phyloP scores from a whole-genome alignment of 441 rosid genomes.

The Pelargonium myrrhifolium region DNA sequence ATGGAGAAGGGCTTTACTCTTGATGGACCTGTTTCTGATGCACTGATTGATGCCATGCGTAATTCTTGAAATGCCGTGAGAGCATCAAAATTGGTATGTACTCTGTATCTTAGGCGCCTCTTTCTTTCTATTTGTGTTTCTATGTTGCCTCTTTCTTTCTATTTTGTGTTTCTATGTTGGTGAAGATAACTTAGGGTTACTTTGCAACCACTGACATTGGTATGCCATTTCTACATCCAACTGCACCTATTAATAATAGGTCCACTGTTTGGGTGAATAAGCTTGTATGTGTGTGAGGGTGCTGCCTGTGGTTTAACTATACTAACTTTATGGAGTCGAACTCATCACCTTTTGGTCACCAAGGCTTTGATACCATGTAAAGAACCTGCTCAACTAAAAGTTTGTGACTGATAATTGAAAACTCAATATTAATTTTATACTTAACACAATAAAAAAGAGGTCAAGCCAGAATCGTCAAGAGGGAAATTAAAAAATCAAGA shows the following conservation, averaged over 20 bases:
- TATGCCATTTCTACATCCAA: neutral
- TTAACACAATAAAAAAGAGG: too few relatives aligned
- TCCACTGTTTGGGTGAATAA: too few relatives aligned
- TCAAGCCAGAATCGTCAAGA: too few relatives aligned
- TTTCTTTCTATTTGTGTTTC: neutral
- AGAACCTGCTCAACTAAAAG: too few relatives aligned
- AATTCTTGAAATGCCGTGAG: slow-evolving; percentile 25
- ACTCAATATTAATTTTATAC: too few relatives aligned
- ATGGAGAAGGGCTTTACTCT: slow-evolving; percentile 95
- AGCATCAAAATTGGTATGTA: slow-evolving; percentile 29
- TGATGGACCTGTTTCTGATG: slow-evolving; percentile 61
- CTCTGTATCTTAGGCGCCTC: neutral
- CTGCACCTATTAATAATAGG: neutral
- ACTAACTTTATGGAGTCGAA: neutral
- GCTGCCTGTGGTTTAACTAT: neutral
- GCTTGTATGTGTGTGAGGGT: too few relatives aligned
- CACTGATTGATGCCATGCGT: slow-evolving; percentile 44
- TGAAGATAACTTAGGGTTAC: neutral
- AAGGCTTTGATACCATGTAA: too few relatives aligned
- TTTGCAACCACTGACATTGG: neutral
- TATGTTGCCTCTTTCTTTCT: neutral
- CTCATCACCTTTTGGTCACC: too few relatives aligned
- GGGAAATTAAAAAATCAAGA: too few relatives aligned
- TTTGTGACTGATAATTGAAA: too few relatives aligned
- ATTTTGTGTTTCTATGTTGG: neutral